These are phyloP conservation scores for Penicillium crystallinum DNA, from an alignment of 495 filamentous ascomycete genomes.

Conservation along the genomic window DNA sequence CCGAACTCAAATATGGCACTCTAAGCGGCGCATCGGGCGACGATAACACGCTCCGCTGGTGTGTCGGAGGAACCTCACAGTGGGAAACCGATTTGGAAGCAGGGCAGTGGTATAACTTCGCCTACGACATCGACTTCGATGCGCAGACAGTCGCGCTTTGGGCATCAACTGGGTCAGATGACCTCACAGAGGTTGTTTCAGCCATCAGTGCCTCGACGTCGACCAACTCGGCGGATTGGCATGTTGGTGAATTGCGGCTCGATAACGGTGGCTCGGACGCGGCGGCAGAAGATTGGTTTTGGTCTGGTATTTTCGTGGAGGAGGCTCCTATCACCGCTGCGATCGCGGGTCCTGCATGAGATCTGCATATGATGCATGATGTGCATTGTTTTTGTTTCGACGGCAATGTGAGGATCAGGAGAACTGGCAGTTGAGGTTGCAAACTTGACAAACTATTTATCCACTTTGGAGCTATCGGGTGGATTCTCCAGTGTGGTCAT, in stretches of 20 bases:
- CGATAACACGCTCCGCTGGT: constrained; percentile 51
- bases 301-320: constrained; percentile 69
- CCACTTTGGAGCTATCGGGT: background rate
- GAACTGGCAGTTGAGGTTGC: background rate
- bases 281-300: constrained; percentile 62
- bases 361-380: background rate
- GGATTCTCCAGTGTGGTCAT: background rate
- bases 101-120: constrained; percentile 68
- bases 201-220: constrained; percentile 54
- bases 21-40: constrained; percentile 33
- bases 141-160: constrained; percentile 60
- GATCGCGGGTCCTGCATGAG: constrained; percentile 41
- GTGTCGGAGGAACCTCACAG: constrained; percentile 45
- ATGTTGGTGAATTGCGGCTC: constrained; percentile 65
- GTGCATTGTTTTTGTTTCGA: no score
- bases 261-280: constrained; percentile 50
- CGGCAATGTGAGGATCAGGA: background rate
- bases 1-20: constrained; percentile 66
- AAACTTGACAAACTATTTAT: background rate
- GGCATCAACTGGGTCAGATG: constrained; percentile 56
- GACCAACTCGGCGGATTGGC: constrained; percentile 70
- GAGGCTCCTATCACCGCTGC: constrained; percentile 54
- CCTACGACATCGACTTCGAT: constrained; percentile 58
- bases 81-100: constrained; percentile 50
- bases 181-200: constrained; percentile 51